phyloP scores from a whole-genome alignment of 495 filamentous ascomycete genomes.

The Margaritispora aquatica region DNA sequence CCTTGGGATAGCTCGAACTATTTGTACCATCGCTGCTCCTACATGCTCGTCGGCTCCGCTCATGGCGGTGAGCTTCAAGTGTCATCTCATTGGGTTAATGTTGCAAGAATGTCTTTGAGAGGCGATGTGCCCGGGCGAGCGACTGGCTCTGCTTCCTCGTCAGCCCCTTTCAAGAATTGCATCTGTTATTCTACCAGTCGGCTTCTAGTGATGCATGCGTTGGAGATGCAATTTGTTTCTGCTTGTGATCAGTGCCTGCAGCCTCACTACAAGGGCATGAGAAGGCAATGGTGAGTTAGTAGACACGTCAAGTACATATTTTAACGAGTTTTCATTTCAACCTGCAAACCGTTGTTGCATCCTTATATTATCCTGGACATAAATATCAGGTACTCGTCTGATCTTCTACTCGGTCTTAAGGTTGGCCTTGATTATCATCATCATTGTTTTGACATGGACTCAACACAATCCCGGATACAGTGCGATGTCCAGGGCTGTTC shows the following conservation, averaged over 20 bases:
- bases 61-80: not conserved
- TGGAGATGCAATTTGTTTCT: not conserved
- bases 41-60: not conserved
- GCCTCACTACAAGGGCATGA: not conserved
- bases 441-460: not conserved
- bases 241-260: not conserved
- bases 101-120: not conserved
- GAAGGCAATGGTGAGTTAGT: not conserved
- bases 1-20: not conserved
- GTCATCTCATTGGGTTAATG: not conserved
- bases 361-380: not conserved
- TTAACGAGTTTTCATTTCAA: not conserved
- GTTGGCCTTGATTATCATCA: not conserved
- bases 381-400: not conserved
- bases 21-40: not conserved
- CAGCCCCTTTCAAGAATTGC: not conserved
- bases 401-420: not conserved
- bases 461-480: not conserved
- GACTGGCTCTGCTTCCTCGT: not conserved
- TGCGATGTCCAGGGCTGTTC: not conserved
- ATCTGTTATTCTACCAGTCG: not conserved
- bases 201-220: not conserved
- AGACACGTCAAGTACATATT: not conserved
- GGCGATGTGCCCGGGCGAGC: not conserved
- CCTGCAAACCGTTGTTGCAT: not conserved